A percentile compares a stretch with the other conserved stretches of the same genome.
Conservation (phyloP, 179 eudicot genomes). For the Spergularia azorica region DNA sequence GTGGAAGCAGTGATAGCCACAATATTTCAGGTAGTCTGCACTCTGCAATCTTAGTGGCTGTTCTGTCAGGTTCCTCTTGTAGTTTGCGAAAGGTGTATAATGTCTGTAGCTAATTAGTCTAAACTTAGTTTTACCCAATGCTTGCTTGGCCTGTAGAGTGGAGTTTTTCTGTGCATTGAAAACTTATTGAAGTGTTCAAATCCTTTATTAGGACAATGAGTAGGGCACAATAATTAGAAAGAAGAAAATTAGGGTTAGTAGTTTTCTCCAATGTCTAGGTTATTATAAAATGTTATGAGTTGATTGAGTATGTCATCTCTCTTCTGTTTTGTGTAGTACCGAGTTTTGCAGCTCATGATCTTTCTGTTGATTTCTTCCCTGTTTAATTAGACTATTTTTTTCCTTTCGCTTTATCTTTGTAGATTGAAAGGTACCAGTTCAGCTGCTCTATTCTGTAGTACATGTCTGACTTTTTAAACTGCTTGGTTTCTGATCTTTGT, state of each 20-base stretch:
- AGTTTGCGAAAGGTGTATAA: not conserved
- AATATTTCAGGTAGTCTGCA: slow-evolving; percentile 78
- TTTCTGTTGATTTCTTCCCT: not conserved
- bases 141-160: not conserved
- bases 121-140: not conserved
- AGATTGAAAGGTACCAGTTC: not conserved
- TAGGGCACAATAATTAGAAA: not conserved
- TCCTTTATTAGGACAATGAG: not conserved
- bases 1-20: slow-evolving; percentile 87
- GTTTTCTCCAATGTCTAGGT: not conserved
- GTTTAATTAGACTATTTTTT: not conserved
- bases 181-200: not conserved
- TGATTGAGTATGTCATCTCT: not conserved
- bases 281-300: not conserved
- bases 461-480: not conserved
- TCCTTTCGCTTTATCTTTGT: not conserved
- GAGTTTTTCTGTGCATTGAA: not conserved
- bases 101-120: not conserved
- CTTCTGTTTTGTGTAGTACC: not conserved
- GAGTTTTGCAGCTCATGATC: no score
- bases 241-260: not conserved
- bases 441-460: not conserved
- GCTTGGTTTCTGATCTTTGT: not conserved
- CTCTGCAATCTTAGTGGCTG: not conserved
- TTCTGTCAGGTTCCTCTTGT: not conserved